Evolutionary conservation across 2,329 filamentous ascomycete species (phyloP), one percentile per base, ranked within the genome.

Genomic region (Diaporthe capsici): DNA sequence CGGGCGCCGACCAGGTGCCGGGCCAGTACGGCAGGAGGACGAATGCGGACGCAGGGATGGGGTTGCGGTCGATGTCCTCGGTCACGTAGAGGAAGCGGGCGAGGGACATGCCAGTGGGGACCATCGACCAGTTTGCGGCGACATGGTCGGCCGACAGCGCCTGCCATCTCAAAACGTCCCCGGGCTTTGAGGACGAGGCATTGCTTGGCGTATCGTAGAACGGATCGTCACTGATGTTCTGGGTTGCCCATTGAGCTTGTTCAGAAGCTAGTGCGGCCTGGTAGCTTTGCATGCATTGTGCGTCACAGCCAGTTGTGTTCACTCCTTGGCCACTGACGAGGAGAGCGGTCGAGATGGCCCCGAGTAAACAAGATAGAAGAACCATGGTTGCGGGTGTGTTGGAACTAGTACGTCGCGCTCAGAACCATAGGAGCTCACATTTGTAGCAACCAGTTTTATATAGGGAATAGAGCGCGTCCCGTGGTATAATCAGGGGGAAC

Each of bases 171-270:
- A 61, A 10, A 2, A 61, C 37, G n/a, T 61, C 58, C 9, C 58
- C 58, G 13, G 58, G 58, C 37, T 42, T 61, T 2, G 58, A 15
- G 37, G 58, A 61, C 37, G 58, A 61, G 12, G 58, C 58, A 61
- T 61, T 61, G 12, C 37, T 44, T 28, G 58, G 58, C 22, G 37
- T 61, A n/a, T 61, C 37, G 10, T 61, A 61, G 58, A 61, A 61
- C 12, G n/a, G 58, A 9, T 61, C 58, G 58, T 61, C 58, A 61
- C 58, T 61, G 58, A 61, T 61, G 58, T 61, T 61, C 37, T 42
- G 58, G 22, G 58, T 61, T 20, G 58, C 58, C 58, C 58, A 61
- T 17, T 15, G 58, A 9, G 58, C 58, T 61, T 61, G 58, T 12
- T 61, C 58, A 17, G 58, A 61, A 20, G 58, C 58, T 17, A 61